Base-by-base conservation (phyloP, 2,329 filamentous ascomycete species). In the Aurifilum marmelostoma region DNA sequence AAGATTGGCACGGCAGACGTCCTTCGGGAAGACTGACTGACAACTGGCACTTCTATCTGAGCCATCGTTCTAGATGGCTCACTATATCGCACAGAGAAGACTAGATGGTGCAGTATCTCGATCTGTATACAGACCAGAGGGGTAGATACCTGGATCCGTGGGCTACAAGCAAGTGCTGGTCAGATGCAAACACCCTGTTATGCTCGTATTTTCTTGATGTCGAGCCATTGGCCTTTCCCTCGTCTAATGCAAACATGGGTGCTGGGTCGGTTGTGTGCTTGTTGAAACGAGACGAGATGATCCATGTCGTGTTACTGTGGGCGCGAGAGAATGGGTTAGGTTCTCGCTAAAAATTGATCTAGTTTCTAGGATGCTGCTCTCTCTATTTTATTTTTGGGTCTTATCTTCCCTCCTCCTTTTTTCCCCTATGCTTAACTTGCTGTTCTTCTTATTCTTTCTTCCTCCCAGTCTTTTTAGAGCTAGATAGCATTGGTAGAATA, bases 201-300 rank as follows among this genome's bases (percentile, higher is more conserved):
- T 16, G 50, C 24, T 54, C 50, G 11, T 61, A 24, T 34, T n/a
- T 18, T 14, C 37, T n/a, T 39, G 21, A 1, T 5, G 2, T 34
- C 24, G 32, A 39, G 18, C n/a, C 6, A 37, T 32, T 60, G 37
- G 14, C 18, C 58, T 3, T 18, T 16, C 14, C 12, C 11, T 62
- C 41, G 59, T 27, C 59, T 34, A 37, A 41, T 41, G 59, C 59
- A 61, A 41, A 61, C 34, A 41, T 24, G 34, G 21, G 24, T 61
- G 16, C 58, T n/a, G 8, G n/a, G 8, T 6, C 34, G 21, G 37
- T 29, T 41, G 34, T 18, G 24, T 27, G 18, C 59, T 29, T 56
- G 52, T 12, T 18, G 52, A 29, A 29, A 18, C 27, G 50, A 54
- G 50, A 32, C 12, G 52, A 56, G 24, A 16, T 32, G 14, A 56